A percentile compares a stretch with the other conserved stretches of the same genome.
Conservation (phyloP, 2,329 filamentous ascomycete species). For the Fusarium sublunatum region DNA sequence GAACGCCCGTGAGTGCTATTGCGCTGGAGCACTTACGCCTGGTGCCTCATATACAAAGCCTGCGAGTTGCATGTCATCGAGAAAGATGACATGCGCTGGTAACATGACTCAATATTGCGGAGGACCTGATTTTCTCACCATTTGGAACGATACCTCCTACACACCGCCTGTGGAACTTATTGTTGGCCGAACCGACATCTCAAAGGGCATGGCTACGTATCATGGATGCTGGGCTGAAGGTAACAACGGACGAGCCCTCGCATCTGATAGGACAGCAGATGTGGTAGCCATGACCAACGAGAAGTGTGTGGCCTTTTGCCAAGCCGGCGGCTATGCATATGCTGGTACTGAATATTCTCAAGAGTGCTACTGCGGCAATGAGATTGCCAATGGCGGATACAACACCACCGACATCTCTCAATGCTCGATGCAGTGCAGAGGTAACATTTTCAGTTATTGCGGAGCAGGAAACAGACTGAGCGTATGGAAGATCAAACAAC, state of each 20-base stretch:
- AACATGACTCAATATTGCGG: slow-evolving; percentile 42
- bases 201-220: slow-evolving; percentile 32
- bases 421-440: slow-evolving; percentile 45
- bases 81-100: slow-evolving; percentile 38
- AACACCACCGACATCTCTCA: slow-evolving; percentile 34
- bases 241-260: slow-evolving; percentile 29
- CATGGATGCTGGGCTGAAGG: slow-evolving; percentile 36
- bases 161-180: slow-evolving; percentile 26
- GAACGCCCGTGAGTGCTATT: slow-evolving; percentile 40
- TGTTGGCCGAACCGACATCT: slow-evolving; percentile 34
- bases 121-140: slow-evolving; percentile 31
- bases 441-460: slow-evolving; percentile 40
- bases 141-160: slow-evolving; percentile 43
- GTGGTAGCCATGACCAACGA: slow-evolving; percentile 44
- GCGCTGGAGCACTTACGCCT: slow-evolving; percentile 21
- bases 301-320: slow-evolving; percentile 47
- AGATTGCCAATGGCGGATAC: slow-evolving; percentile 25
- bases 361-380: slow-evolving; percentile 51
- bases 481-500: slow-evolving; percentile 37
- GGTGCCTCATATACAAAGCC: slow-evolving; percentile 36
- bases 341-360: slow-evolving; percentile 52
- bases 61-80: slow-evolving; percentile 22
- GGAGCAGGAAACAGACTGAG: slow-evolving; percentile 41
- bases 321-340: slow-evolving; percentile 45
- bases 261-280: slow-evolving; percentile 24